Percentiles rank a stretch among this genome's conserved stretches.
phyloP scores from a whole-genome alignment of 2,329 filamentous ascomycete species.

The Lomentospora prolificans region DNA sequence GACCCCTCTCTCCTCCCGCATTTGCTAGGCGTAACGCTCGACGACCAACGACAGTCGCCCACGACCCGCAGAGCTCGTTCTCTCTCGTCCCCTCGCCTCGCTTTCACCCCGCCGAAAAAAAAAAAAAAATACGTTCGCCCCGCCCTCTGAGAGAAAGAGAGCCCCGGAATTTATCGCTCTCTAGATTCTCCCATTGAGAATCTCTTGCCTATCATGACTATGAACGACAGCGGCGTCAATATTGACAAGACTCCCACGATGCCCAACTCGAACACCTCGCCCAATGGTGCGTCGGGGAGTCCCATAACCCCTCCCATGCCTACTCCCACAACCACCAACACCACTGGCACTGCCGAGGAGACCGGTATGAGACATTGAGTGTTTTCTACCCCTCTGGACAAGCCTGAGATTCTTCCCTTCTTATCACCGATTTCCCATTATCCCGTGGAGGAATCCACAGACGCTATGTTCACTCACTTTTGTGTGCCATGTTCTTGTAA shows the following conservation, averaged over 20 bases:
- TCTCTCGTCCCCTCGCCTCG: background rate
- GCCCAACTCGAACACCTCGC: slow-evolving; percentile 5
- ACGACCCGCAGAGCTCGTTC: background rate
- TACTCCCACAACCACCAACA: slow-evolving; percentile 2
- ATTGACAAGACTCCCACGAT: slow-evolving; percentile 8
- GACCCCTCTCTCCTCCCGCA: slow-evolving; percentile 8
- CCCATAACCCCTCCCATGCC: slow-evolving; percentile 8
- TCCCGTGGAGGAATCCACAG: background rate
- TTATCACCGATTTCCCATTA: background rate
- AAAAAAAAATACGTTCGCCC: background rate
- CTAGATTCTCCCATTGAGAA: slow-evolving; percentile 1
- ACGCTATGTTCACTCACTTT: background rate
- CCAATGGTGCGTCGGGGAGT: slow-evolving; percentile 10
- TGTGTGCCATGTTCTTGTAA: background rate
- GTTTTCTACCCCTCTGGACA: slow-evolving; percentile 8
- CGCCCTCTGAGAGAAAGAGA: background rate
- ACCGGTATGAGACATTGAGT: slow-evolving; percentile 10
- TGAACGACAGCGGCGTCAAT: slow-evolving; percentile 9
- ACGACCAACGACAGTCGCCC: slow-evolving; percentile 6
- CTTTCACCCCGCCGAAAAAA: background rate
- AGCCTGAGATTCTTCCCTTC: slow-evolving; percentile 1
- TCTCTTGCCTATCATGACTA: slow-evolving; percentile 6
- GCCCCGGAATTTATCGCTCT: background rate
- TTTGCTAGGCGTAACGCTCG: background rate
- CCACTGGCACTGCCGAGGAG: slow-evolving; percentile 9